Conservation (phyloP, 306 rosid genomes). For the barrel medic (Medicago truncatula) region DNA sequence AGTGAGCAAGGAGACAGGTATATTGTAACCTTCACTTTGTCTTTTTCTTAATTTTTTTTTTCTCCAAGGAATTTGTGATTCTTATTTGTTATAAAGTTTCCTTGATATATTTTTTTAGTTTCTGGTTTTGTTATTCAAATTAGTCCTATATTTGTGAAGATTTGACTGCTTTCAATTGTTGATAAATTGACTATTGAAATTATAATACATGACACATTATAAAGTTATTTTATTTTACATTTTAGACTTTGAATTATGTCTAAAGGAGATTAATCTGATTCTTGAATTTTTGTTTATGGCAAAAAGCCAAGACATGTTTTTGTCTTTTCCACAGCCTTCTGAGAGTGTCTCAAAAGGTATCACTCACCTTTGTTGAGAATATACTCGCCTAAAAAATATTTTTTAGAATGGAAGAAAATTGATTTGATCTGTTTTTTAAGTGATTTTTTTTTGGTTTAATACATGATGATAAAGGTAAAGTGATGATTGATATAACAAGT, state of each 20-base stretch:
- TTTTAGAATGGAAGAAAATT: not conserved
- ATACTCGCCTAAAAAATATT: not conserved
- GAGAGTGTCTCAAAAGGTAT: not conserved
- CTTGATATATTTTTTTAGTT: not conserved
- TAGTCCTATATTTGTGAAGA: slow-evolving; percentile 5
- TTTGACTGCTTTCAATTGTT: not conserved
- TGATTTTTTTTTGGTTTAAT: not conserved
- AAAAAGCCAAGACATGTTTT: not conserved
- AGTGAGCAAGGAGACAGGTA: slow-evolving; percentile 99
- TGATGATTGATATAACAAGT: slow-evolving; percentile 15
- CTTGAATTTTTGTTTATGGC: not conserved
- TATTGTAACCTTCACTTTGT: not conserved
- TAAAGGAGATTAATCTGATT: slow-evolving; percentile 3
- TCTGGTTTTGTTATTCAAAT: slow-evolving; percentile 19
- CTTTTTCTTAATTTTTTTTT: not conserved
- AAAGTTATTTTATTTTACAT: not conserved
- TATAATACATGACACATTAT: not conserved
- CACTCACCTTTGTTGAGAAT: not conserved
- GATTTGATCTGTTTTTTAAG: not conserved
- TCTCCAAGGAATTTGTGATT: not conserved
- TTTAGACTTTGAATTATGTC: not conserved
- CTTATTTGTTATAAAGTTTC: not conserved
- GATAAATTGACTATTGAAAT: not conserved
- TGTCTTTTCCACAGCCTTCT: not conserved
- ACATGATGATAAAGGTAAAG: slow-evolving; percentile 1